These are phyloP conservation scores for Phytophthora tentaculata DNA, from an alignment of 352 stramenopile species.

Conservation along the genomic window DNA sequence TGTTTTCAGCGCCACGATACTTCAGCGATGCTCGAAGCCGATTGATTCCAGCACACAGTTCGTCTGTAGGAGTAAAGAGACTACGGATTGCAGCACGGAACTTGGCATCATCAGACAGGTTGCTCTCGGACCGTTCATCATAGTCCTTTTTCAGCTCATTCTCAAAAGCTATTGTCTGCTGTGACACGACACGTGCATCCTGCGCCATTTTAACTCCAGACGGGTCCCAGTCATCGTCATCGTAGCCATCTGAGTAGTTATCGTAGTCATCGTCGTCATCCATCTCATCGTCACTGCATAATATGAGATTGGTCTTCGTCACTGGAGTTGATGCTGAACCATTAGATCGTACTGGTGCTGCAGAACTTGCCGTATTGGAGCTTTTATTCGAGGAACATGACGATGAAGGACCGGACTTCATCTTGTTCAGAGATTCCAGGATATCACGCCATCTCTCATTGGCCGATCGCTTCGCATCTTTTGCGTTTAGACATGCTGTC, in stretches of 20 bases:
- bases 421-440: slow-evolving; percentile 51
- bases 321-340: slow-evolving; percentile 11
- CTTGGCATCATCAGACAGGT: slow-evolving; percentile 50
- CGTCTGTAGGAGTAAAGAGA: slow-evolving; percentile 73
- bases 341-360: slow-evolving; percentile 4
- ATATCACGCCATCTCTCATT: slow-evolving; percentile 77
- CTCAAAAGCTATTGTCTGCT: slow-evolving; percentile 36
- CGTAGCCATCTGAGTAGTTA: slow-evolving; percentile 43
- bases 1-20: slow-evolving; percentile 57
- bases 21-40: slow-evolving; percentile 63
- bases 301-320: slow-evolving; percentile 48
- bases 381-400: slow-evolving; percentile 18
- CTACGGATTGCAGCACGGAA: slow-evolving; percentile 78
- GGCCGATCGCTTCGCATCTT: slow-evolving; percentile 76
- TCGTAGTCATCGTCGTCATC: slow-evolving; percentile 69
- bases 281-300: slow-evolving; percentile 71
- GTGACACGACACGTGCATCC: slow-evolving; percentile 6
- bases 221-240: slow-evolving; percentile 44
- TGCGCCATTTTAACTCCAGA: slow-evolving; percentile 31
- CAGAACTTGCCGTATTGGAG: slow-evolving; percentile 6
- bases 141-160: slow-evolving; percentile 52
- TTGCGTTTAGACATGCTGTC: slow-evolving; percentile 66
- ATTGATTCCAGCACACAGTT: slow-evolving; percentile 66
- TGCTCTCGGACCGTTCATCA: slow-evolving; percentile 52
- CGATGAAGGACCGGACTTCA: slow-evolving; percentile 11